Evolutionary conservation across 495 filamentous ascomycete genomes (phyloP).

Genomic region (Thermothielavioides terrestris): DNA sequence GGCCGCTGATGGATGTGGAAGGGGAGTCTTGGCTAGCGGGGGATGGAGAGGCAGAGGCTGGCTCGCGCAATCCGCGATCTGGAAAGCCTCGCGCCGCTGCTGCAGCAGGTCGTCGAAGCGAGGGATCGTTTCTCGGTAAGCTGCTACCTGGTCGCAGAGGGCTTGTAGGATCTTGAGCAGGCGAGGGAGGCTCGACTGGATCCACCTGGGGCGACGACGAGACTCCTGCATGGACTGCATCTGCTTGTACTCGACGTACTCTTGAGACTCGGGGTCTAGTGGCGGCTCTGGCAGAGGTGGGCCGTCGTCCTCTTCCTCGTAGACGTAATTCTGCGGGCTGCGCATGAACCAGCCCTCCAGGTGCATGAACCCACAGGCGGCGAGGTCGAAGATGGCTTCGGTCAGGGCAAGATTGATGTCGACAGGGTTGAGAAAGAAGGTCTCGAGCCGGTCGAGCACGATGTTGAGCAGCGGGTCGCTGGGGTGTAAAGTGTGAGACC

Average conservation of each 20-base stretch:
- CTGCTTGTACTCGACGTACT: conserved; percentile 37
- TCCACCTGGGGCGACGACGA: conserved; percentile 44
- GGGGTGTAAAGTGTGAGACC: conserved; percentile 50
- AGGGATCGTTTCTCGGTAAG: conserved; percentile 59
- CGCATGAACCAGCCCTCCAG: conserved; percentile 87
- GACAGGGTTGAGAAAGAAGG: conserved; percentile 82
- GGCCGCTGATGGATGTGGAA: conserved; percentile 7
- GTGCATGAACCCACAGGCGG: conserved; percentile 70
- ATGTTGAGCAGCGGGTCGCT: conserved; percentile 71
- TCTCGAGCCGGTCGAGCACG: conserved; percentile 58
- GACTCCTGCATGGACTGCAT: conserved; percentile 39
- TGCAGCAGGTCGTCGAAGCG: conserved; percentile 70
- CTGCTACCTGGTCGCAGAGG: conserved; percentile 55
- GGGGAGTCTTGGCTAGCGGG: conserved; percentile 14
- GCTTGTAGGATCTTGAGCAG: conserved; percentile 42
- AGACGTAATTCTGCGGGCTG: conserved; percentile 54
- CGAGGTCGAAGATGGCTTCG: conserved; percentile 70
- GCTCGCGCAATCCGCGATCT: conserved; percentile 40
- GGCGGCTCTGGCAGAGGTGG: conserved; percentile 18
- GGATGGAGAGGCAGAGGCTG: conserved; percentile 17
- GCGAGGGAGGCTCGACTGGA: conserved; percentile 36
- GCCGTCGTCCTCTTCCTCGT: conserved; percentile 36
- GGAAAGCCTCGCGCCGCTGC: conserved; percentile 60
- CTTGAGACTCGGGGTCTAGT: conserved; percentile 28
- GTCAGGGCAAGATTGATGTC: conserved; percentile 84